Base-by-base conservation (phyloP, 306 rosid genomes). In the Purshia tridentata region DNA sequence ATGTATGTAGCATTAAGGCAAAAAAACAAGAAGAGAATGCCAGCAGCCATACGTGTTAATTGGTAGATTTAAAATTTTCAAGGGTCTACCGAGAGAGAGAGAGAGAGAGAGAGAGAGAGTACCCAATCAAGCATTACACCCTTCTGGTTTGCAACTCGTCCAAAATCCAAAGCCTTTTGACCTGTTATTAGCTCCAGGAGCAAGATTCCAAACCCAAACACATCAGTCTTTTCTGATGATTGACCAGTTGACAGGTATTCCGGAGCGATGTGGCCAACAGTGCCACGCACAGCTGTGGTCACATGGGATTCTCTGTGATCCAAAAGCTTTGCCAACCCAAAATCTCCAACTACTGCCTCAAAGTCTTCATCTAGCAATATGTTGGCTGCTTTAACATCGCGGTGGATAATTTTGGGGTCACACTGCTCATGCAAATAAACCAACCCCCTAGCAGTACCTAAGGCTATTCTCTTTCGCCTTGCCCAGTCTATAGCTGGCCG, bases 111-210 rank as follows among this genome's bases (percentile, higher is more conserved):
- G 55, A 9, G 40, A 61, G 49, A 60, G 48, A 12, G 51, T 90
- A 95, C 99, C 98, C 98, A 91, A 77, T 95, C 99, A 70, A 95
- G 99, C 92, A 95, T 90, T 18, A 90, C 94, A 47, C 92, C 98
- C 73, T 95, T 95, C 83, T 95, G 99, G 86, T 95, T 90, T 14
- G 96, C 89, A 77, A 84, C 93, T 74, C 97, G 87, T 16, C 99
- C 99, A 60, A 95, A 95, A 84, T 95, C 98, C 85, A 91, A 74
- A 79, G 98, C 99, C 76, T 90, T 95, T 42, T 90, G 98, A 72
- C 99, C 98, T 58, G 99, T 95, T 78, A 95, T 84, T 42, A 95
- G 89, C 86, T 95, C 99, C 75, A 95, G 89, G 44, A 95, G 88
- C 82, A 95, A 86, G 84, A 95, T 95, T 74, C 99, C 99, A 62